These are phyloP conservation scores for Zelopaecilomyces penicillatus DNA, from an alignment of 2,329 filamentous ascomycete genomes.

Conservation along the genomic window DNA sequence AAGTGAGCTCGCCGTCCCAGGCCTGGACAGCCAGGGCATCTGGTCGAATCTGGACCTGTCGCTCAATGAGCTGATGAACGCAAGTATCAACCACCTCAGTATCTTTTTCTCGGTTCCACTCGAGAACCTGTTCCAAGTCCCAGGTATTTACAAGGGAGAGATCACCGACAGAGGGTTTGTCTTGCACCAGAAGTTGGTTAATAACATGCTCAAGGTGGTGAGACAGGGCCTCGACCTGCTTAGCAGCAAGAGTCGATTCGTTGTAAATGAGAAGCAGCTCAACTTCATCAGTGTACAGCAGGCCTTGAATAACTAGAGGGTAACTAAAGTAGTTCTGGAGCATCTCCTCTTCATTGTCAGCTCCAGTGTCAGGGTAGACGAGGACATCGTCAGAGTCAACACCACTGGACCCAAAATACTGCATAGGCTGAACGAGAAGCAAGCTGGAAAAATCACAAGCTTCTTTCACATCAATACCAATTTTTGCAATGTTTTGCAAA, in stretches of 20 bases:
- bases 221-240: slow-evolving; percentile 2
- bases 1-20: slow-evolving; percentile 26
- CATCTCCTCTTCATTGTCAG: slow-evolving; percentile 2
- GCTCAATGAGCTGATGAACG: slow-evolving; percentile 7
- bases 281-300: too few species aligned
- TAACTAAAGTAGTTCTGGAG: slow-evolving; percentile 1
- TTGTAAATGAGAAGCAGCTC: slow-evolving; percentile 5
- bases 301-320: too few species aligned
- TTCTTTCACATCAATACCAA: neutral
- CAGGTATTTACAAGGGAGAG: slow-evolving; percentile 1
- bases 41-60: slow-evolving; percentile 2
- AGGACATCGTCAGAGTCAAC: neutral
- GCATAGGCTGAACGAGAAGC: too few species aligned
- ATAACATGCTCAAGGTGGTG: slow-evolving; percentile 6
- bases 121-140: slow-evolving; percentile 2
- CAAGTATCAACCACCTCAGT: slow-evolving; percentile 2
- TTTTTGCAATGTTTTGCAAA: too few species aligned
- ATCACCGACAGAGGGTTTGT: neutral
- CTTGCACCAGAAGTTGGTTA: slow-evolving; percentile 1
- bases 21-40: slow-evolving; percentile 2
- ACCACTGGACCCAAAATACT: neutral
- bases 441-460: too few species aligned
- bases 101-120: slow-evolving; percentile 1
- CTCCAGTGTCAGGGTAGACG: neutral
- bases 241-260: neutral